Base-by-base conservation (phyloP, 805 yeast species). In the Jamesozyma piceae region DNA sequence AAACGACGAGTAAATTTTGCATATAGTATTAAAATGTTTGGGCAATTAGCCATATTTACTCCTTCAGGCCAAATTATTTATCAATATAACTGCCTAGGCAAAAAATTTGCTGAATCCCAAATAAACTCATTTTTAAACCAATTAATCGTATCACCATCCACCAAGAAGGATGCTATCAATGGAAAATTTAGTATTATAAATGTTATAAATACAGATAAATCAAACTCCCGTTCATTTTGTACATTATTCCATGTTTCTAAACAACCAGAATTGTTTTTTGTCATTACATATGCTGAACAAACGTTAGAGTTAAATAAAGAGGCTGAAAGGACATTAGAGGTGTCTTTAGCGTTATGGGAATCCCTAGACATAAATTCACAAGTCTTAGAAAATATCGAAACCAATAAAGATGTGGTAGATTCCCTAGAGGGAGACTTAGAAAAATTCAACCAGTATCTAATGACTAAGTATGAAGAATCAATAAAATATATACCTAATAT, bases 251-350 rank as follows among this genome's bases (percentile, higher is more conserved):
- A 52, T 41, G 52, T 58, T 18, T 71, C 52, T 17, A 60, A 55
- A 38, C 59, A 57, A 35, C 66, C 66, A 2, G 60, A 56, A 28
- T 28, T 62, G 24, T 54, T 52, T 38, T 59, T 54, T 41, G 68
- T 46, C 60, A 70, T 30, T 63, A 68, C 64, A 64, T 77, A 35
- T 63, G 78, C 47, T 52, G 71, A 42, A 52, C 66, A 42, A 66
- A 69, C 52, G 32, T 60, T 71, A 17, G 69, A 66, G 19, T 46
- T 75, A n/a, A 64, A 69, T 28, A 67, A 65, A 33, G 72, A 64
- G 17, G 66, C 75, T 43, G 62, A 67, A 17, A 68, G 69, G 37
- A 63, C 75, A 1, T 60, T 71, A 13, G 52, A 57, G 11, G 50
- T 65, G 4, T 68, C 66, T 1, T 41, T 59, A 32, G 58, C 54